Evolutionary conservation across 768 basidiomycete species (phyloP), one percentile per base, ranked within the genome.

Genomic region (Lentinula sp.): DNA sequence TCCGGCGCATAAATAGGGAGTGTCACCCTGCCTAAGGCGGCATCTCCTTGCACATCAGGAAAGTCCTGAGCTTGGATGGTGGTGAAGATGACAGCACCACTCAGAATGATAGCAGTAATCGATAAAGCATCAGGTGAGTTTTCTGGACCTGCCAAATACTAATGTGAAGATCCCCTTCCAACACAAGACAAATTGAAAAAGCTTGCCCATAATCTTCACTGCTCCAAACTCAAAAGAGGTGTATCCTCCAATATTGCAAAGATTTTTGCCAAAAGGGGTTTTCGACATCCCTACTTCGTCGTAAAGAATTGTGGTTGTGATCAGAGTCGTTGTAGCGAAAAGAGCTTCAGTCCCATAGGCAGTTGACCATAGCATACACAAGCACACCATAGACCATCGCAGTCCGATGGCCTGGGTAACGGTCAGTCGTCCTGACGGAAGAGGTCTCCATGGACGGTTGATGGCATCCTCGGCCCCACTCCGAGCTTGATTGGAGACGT

Each of bases 61-160:
- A 75, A 75, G 50, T 75, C 74, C 58, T 74, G 71, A 1, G 72
- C 70, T 35, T 77, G 74, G 11, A 76, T 73, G 3, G 77, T 78
- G 8, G 72, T 73, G 42, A 70, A 53, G 9, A 75, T 67, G 11
- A 75, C 68, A 6, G 67, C 57, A 0, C 67, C 62, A 52, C 74
- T 76, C 8, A 69, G 55, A 37, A 62, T 15, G 5, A 60, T 51
- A 35, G 59, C 46, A 8, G 15, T 16, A 23, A 50, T 2, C 5
- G 37, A 37, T 11, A 37, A 37, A 4, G 28, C 43, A 18, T 31
- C 16, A 32, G 13, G 11, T 23, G 34, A 31, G 34, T 4, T 34
- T 35, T 4, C n/a, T 15, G 6, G 43, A 48, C 13, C n/a, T 16
- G 40, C 23, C 23, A 46, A 21, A 48, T 13, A 58, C 5, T 18